phyloP scores from a whole-genome alignment of 192 early-diverging fungal genomes.

The Spinellus fusiger region DNA sequence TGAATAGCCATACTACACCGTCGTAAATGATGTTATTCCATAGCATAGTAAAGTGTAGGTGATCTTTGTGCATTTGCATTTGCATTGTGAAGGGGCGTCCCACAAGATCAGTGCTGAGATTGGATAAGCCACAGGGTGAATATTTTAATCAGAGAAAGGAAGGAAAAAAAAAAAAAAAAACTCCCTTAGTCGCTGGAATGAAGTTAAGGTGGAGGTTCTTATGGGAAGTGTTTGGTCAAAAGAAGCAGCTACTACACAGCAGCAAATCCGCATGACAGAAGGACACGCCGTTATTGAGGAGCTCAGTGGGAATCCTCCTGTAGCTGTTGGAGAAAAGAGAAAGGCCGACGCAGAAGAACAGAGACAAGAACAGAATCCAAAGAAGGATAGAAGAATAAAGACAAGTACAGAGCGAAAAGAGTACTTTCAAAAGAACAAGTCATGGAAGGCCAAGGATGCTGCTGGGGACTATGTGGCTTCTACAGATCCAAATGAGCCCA shows the following conservation, averaged over 20 bases:
- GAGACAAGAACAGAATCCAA: neutral
- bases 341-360: neutral
- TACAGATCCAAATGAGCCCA: neutral
- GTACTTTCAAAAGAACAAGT: slow-evolving; percentile 17
- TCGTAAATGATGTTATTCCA: slow-evolving; percentile 46
- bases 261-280: neutral
- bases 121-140: no score
- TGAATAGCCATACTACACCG: slow-evolving; percentile 61
- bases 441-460: slow-evolving; percentile 7
- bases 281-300: neutral
- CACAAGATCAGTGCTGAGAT: no score
- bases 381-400: slow-evolving; percentile 1
- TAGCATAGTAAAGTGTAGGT: no score
- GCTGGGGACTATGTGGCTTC: no score
- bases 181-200: no score
- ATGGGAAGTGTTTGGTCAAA: neutral
- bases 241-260: neutral
- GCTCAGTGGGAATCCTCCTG: no score
- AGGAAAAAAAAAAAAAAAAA: no score
- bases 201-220: no score
- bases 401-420: slow-evolving; percentile 7
- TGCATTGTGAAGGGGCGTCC: no score
- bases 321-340: neutral
- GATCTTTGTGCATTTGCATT: no score
- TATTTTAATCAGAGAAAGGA: no score